These are phyloP conservation scores for Bauhinia variegata DNA, from an alignment of 306 rosid species.

Conservation along the genomic window DNA sequence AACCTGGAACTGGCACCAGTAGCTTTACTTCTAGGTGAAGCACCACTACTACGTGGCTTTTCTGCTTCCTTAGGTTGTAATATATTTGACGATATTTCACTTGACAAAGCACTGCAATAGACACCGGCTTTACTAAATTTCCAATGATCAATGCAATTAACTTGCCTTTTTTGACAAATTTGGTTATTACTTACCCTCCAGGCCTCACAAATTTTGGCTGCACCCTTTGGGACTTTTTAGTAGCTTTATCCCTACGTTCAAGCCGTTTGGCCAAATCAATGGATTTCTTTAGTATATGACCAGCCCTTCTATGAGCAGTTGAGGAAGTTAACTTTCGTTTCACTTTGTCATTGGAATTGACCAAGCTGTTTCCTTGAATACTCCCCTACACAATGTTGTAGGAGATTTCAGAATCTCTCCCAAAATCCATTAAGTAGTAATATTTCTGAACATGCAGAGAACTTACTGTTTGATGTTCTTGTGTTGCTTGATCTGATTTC, in stretches of 20 bases:
- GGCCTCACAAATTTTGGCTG: slow-evolving; percentile 36
- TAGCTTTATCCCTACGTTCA: slow-evolving; percentile 13
- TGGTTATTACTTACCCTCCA: slow-evolving; percentile 47
- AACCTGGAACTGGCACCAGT: slow-evolving; percentile 27
- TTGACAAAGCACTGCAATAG: slow-evolving; percentile 52
- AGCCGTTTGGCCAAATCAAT: not conserved
- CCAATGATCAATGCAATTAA: not conserved
- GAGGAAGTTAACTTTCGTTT: no score
- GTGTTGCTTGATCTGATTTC: no score
- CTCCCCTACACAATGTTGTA: slow-evolving; percentile 7
- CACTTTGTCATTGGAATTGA: not conserved
- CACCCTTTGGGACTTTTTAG: slow-evolving; percentile 37
- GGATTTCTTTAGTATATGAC: no score
- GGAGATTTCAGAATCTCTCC: not conserved
- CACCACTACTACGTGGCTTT: slow-evolving; percentile 41
- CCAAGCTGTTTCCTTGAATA: not conserved
- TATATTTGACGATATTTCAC: slow-evolving; percentile 48
- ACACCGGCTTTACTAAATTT: slow-evolving; percentile 8
- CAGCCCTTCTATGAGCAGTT: no score
- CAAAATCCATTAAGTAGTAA: not conserved
- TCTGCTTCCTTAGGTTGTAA: slow-evolving; percentile 44
- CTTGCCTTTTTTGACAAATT: slow-evolving; percentile 3
- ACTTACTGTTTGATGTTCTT: not conserved
- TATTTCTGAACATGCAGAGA: not conserved
- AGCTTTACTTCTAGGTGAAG: slow-evolving; percentile 36